Conservation (phyloP, 139 green algal species). For the Tetradesmus lagerheimii region DNA sequence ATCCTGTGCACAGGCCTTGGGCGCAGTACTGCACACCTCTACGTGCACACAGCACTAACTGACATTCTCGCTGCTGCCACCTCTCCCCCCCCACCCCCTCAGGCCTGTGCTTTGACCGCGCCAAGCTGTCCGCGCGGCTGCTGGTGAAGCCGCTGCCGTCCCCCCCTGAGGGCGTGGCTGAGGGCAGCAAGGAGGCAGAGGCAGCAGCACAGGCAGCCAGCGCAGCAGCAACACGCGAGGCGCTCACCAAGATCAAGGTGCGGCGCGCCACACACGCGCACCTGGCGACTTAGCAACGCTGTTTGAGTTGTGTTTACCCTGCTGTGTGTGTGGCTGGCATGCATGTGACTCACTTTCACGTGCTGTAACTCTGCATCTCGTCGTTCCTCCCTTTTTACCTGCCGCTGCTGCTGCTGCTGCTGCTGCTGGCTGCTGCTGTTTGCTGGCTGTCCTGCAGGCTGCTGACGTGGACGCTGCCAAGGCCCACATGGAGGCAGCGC, state of each 20-base stretch:
- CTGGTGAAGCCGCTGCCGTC: conserved; percentile 3
- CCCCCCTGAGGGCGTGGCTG: conserved; percentile 29
- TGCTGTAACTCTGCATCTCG: background rate
- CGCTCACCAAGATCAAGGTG: conserved; percentile 45
- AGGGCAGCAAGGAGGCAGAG: conserved; percentile 25
- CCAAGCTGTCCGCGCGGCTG: conserved; percentile 58
- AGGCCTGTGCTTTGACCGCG: conserved; percentile 71
- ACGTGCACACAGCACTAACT: too few relatives aligned
- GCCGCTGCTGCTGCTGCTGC: background rate
- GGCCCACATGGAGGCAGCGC: background rate
- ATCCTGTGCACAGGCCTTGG: too few relatives aligned
- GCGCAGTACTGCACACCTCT: too few relatives aligned
- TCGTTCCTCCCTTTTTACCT: background rate
- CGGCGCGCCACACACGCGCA: too few relatives aligned
- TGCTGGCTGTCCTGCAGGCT: background rate
- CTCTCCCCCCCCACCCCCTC: background rate
- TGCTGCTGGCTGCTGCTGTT: background rate
- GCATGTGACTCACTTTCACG: background rate
- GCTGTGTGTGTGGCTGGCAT: background rate
- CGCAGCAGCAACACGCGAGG: conserved; percentile 35
- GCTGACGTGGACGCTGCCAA: conserved; percentile 13
- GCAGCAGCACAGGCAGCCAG: background rate
- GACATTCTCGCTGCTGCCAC: too few relatives aligned
- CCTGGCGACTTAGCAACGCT: too few relatives aligned
- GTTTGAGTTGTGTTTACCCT: background rate